phyloP scores from a whole-genome alignment of 148 eudicot genomes.

The Silene conica region DNA sequence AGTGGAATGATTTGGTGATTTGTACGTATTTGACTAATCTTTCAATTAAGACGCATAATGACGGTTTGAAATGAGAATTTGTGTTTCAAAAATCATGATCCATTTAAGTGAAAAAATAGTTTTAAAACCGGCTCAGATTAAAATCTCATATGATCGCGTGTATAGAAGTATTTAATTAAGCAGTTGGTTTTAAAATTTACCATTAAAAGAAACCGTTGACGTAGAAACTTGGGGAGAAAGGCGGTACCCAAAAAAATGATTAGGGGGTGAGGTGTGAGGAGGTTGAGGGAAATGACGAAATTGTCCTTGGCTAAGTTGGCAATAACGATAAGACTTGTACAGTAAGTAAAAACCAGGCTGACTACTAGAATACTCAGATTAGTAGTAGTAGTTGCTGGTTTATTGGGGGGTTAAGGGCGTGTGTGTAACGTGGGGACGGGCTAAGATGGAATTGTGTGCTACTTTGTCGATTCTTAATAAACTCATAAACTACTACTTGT shows the following conservation, averaged over 20 bases:
- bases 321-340: conserved; percentile 4
- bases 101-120: no score
- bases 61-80: no score
- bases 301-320: conserved; percentile 1
- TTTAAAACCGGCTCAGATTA: no score
- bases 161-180: neutral
- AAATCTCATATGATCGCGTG: no score
- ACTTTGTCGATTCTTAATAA: neutral
- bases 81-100: no score
- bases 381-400: neutral
- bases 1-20: no score
- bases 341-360: conserved; percentile 16
- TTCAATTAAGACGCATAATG: no score
- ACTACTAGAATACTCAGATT: no score
- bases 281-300: neutral
- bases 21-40: no score
- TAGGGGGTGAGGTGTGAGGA: neutral
- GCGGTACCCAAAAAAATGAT: neutral
- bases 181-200: conserved; percentile 13
- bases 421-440: conserved; percentile 19
- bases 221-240: conserved; percentile 16
- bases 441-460: neutral
- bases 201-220: neutral
- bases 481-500: neutral
- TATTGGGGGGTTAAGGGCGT: neutral